Evolutionary conservation across 805 yeast genomes (phyloP).

Genomic region (Metschnikowia henanensis): DNA sequence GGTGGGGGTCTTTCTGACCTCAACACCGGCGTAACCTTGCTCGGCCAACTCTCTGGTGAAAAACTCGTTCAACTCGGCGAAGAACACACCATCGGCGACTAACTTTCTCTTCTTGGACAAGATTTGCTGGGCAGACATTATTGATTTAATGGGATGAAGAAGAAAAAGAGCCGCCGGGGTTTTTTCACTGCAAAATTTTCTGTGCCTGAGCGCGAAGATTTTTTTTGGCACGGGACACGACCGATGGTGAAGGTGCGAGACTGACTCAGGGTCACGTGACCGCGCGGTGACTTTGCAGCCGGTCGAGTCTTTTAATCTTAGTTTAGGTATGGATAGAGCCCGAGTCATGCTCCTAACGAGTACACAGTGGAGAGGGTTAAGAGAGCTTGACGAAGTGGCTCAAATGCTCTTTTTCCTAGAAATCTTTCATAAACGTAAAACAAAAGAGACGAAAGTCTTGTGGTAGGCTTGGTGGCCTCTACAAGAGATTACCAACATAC

Average conservation of each 20-base stretch:
- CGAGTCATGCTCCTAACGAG: too few relatives aligned
- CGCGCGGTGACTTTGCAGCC: not conserved
- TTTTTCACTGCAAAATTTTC: constrained; percentile 7
- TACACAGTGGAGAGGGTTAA: too few relatives aligned
- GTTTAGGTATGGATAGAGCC: too few relatives aligned
- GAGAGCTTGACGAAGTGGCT: too few relatives aligned
- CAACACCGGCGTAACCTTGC: constrained; percentile 99
- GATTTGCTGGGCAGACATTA: constrained; percentile 45
- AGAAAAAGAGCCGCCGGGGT: constrained; percentile 5
- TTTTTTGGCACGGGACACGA: not conserved
- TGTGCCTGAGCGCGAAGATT: constrained; percentile 7
- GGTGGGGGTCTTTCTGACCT: constrained; percentile 97
- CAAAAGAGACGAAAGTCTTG: too few relatives aligned
- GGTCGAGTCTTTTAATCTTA: too few relatives aligned
- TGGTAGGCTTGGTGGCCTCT: too few relatives aligned
- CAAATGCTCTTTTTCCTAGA: too few relatives aligned
- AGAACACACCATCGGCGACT: constrained; percentile 99
- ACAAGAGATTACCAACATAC: too few relatives aligned
- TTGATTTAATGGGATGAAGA: constrained; percentile 11
- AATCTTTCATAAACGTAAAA: too few relatives aligned
- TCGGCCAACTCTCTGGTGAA: constrained; percentile 99
- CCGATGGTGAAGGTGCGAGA: too few relatives aligned
- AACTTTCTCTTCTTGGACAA: constrained; percentile 97
- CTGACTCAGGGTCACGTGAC: not conserved
- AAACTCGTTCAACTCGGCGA: constrained; percentile 99